These are phyloP conservation scores for Backusella tuberculispora DNA, from an alignment of 192 early-diverging fungal genomes.

Conservation along the genomic window DNA sequence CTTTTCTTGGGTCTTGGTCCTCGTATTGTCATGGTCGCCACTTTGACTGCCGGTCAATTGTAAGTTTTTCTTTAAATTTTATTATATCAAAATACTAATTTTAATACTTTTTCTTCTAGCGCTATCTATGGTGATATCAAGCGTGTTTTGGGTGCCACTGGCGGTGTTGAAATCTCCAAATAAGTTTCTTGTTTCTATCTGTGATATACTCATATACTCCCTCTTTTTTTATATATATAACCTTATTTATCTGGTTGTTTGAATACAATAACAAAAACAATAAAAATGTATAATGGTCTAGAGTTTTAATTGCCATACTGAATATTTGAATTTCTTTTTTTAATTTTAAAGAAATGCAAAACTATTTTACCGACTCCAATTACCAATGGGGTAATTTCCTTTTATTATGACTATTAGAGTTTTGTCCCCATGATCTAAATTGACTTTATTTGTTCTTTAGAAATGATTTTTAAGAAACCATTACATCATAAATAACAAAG, in stretches of 20 bases:
- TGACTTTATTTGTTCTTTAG: too few relatives aligned
- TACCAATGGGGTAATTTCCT: too few relatives aligned
- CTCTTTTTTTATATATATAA: constrained; percentile 13
- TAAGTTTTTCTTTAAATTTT: constrained; percentile 1
- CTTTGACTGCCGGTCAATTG: constrained; percentile 69
- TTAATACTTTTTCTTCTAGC: constrained; percentile 15
- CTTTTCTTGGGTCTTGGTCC: constrained; percentile 66
- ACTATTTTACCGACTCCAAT: constrained; percentile 2
- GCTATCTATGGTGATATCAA: constrained; percentile 68
- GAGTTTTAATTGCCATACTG: constrained; percentile 1
- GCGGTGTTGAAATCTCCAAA: constrained; percentile 57
- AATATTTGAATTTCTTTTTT: background rate
- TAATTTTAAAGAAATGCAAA: background rate
- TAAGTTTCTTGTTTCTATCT: constrained; percentile 3
- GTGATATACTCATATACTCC: constrained; percentile 17
- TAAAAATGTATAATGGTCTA: constrained; percentile 1
- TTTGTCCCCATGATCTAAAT: too few relatives aligned
- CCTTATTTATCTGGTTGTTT: constrained; percentile 18
- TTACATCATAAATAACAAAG: too few relatives aligned
- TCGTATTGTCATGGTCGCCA: constrained; percentile 72
- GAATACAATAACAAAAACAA: constrained; percentile 14
- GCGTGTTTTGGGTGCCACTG: constrained; percentile 65
- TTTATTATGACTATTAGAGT: too few relatives aligned
- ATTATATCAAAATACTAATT: background rate
- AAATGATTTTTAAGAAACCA: too few relatives aligned